phyloP scores from a whole-genome alignment of 768 basidiomycete genomes.

The Guyanaporus albipodus region DNA sequence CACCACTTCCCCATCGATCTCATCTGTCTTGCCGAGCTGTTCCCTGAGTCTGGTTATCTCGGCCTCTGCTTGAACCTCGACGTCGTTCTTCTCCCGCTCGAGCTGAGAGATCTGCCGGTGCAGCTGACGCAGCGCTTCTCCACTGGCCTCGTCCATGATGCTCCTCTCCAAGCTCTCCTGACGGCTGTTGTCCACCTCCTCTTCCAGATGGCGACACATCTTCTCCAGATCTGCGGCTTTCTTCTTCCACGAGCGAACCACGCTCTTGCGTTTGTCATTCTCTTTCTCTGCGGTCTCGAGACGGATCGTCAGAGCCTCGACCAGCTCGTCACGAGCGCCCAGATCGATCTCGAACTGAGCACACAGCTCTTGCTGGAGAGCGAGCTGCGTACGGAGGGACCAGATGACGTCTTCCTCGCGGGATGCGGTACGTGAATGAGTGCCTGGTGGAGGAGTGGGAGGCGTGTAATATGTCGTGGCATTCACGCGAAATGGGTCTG shows the following conservation, averaged over 20 bases:
- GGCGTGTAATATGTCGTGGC: conserved; percentile 78
- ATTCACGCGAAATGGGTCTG: conserved; percentile 71
- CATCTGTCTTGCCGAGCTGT: conserved; percentile 64
- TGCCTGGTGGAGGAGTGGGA: conserved; percentile 52
- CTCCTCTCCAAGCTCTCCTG: conserved; percentile 79
- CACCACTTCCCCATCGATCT: conserved; percentile 67
- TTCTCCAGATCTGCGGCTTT: conserved; percentile 72
- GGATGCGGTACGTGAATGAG: conserved; percentile 57
- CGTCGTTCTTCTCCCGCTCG: conserved; percentile 59
- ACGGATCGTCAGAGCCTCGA: conserved; percentile 54
- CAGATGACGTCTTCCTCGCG: conserved; percentile 70
- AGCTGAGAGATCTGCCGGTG: conserved; percentile 77
- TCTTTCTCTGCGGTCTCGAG: conserved; percentile 57
- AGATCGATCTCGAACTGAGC: conserved; percentile 76
- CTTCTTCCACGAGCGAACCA: conserved; percentile 66
- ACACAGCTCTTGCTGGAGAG: conserved; percentile 70
- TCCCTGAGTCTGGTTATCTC: conserved; percentile 62
- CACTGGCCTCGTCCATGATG: conserved; percentile 79
- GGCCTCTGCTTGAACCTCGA: conserved; percentile 51
- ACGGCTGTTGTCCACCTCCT: conserved; percentile 82
- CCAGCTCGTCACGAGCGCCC: conserved; percentile 66
- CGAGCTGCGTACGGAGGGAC: conserved; percentile 70
- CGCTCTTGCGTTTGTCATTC: conserved; percentile 51
- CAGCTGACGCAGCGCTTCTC: conserved; percentile 73
- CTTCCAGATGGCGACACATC: conserved; percentile 64